phyloP scores from a whole-genome alignment of 2,329 filamentous ascomycete species.

The Thelonectria discophora region DNA sequence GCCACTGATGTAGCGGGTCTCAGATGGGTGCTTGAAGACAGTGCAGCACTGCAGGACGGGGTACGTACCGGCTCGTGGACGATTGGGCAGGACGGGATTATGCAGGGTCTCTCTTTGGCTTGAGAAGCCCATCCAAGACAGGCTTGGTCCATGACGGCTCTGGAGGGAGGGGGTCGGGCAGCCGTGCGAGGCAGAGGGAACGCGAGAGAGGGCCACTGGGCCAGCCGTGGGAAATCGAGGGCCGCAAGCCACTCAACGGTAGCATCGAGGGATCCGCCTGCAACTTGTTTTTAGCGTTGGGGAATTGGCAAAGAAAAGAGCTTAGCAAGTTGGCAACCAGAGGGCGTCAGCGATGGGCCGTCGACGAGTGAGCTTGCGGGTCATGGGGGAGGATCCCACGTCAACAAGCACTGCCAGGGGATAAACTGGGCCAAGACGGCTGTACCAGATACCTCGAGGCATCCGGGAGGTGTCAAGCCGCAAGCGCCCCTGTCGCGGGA shows the following conservation, averaged over 20 bases:
- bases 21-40: slow-evolving; percentile 38
- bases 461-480: slow-evolving; percentile 41
- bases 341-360: slow-evolving; percentile 32
- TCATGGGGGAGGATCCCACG: slow-evolving; percentile 41
- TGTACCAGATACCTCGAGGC: slow-evolving; percentile 39
- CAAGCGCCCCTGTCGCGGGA: slow-evolving; percentile 39
- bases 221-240: slow-evolving; percentile 39
- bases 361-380: slow-evolving; percentile 31
- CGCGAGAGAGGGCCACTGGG: slow-evolving; percentile 6
- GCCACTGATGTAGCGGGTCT: slow-evolving; percentile 46
- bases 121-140: slow-evolving; percentile 30
- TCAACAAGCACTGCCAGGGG: slow-evolving; percentile 42
- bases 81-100: slow-evolving; percentile 41
- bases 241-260: slow-evolving; percentile 44
- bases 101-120: slow-evolving; percentile 43
- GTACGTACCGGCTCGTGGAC: slow-evolving; percentile 39
- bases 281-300: slow-evolving; percentile 40
- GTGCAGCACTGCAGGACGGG: no score
- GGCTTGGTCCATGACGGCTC: slow-evolving; percentile 23
- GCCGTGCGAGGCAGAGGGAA: slow-evolving; percentile 16
- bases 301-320: slow-evolving; percentile 40
- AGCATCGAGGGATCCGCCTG: slow-evolving; percentile 42
- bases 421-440: slow-evolving; percentile 20
- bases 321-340: slow-evolving; percentile 25
- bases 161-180: slow-evolving; percentile 32